Conservation (phyloP, 805 yeast species). For the Zygoascus tannicola region DNA sequence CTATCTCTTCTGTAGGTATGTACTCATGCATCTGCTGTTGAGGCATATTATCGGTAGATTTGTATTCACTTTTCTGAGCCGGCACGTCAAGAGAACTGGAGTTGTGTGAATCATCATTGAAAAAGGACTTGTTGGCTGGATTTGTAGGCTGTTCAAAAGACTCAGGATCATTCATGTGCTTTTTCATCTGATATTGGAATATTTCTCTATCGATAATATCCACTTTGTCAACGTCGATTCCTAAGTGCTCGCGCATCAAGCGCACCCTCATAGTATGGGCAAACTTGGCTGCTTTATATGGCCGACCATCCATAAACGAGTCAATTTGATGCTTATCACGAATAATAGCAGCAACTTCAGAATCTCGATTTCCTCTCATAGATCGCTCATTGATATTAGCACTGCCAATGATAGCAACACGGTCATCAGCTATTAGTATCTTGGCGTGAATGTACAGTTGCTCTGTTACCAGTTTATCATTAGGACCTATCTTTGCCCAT, state of each 20-base stretch:
- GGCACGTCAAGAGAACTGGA: neutral
- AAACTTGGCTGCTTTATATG: conserved; percentile 74
- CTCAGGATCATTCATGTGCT: neutral
- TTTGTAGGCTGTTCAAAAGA: neutral
- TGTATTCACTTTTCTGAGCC: neutral
- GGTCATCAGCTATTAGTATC: conserved; percentile 83
- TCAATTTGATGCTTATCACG: conserved; percentile 67
- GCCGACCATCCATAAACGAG: conserved; percentile 65
- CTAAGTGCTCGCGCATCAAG: conserved; percentile 93
- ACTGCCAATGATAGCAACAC: conserved; percentile 90
- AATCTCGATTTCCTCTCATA: conserved; percentile 87
- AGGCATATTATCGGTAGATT: neutral
- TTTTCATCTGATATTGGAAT: neutral
- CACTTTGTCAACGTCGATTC: conserved; percentile 80
- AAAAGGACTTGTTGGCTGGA: neutral
- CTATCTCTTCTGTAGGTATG: conserved; percentile 14
- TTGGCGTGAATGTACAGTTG: conserved; percentile 93
- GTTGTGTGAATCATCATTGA: neutral
- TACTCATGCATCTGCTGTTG: neutral
- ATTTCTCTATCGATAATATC: conserved; percentile 61
- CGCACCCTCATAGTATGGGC: conserved; percentile 84
- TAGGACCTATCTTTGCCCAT: conserved; percentile 88
- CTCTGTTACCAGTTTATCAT: conserved; percentile 68
- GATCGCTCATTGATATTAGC: conserved; percentile 97
- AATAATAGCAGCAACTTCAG: conserved; percentile 84